Base-by-base conservation (phyloP, 768 basidiomycete genomes). In the Obba rivulosa region DNA sequence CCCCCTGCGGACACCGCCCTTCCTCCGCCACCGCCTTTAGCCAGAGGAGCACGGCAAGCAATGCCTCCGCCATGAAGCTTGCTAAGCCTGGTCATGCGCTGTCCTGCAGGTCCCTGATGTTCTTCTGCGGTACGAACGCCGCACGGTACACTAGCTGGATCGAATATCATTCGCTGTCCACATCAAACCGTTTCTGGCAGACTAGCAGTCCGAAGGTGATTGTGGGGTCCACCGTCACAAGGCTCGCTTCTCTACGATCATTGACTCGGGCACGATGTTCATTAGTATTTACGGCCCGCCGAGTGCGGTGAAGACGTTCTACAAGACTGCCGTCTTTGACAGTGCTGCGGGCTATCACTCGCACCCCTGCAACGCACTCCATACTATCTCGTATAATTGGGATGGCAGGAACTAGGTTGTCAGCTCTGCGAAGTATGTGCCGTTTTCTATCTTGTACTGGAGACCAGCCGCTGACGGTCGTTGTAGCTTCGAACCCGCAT, bases 51-150 rank as follows among this genome's bases (percentile, higher is more conserved):
- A 58, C 68, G 1, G 50, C 65, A 5, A 55, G 68, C 23, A 57
- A 68, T 36, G 64, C 70, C 49, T 80, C 81, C 53, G 69, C 72
- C 21, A 71, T 82, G 56, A 75, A 76, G 51, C 65, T 81, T 38
- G 57, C 72, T 10, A 22, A 63, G 16, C 57, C 62, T 9, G 69
- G 66, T 20, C n/a, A n/a, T n/a, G n/a, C n/a, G n/a, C n/a, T n/a
- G n/a, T n/a, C n/a, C n/a, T n/a, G n/a, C n/a, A n/a, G n/a, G n/a
- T 70, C 76, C n/a, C 76, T 79, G 59, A 69, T 85, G 13, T 75
- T 69, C 50, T 58, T 85, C 41, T 81, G 82, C 23, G 82, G 80
- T 25, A 68, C 69, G 4, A 70, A 85, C 60, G 54, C 55, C 3
- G 52, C 57, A 10, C 60, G 73, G 50, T 81, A 75, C 62, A 72